Percentiles rank a stretch among this genome's conserved stretches.
Evolutionary conservation across 1,139 yeast genomes (phyloP).

Genomic region (Kodamaea plutei): DNA sequence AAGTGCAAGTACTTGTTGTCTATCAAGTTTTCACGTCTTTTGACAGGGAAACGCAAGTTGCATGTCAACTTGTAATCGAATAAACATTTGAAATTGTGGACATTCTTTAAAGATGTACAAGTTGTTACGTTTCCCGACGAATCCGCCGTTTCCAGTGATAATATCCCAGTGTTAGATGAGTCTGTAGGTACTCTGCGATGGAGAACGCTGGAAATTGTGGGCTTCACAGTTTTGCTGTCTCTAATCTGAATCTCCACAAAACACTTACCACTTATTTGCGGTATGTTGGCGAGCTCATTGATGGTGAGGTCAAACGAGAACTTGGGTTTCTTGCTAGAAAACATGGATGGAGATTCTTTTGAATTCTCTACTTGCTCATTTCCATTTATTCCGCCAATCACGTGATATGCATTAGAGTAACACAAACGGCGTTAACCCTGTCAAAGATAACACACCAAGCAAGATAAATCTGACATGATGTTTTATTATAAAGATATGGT

Average conservation of each 20-base stretch:
- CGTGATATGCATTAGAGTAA: no score
- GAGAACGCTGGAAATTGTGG: conserved; percentile 11
- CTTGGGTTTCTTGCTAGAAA: conserved; percentile 28
- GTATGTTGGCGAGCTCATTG: conserved; percentile 74
- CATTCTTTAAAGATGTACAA: conserved; percentile 31
- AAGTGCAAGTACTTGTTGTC: conserved; percentile 36
- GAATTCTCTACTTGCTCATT: no score
- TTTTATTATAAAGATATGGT: no score
- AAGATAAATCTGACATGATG: no score
- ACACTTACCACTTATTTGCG: conserved; percentile 70
- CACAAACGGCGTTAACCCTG: no score
- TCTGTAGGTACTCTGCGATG: conserved; percentile 8
- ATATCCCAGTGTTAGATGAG: conserved; percentile 1
- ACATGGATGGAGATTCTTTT: no score
- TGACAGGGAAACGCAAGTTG: conserved; percentile 37
- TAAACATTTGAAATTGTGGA: conserved; percentile 41
- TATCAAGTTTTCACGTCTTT: conserved; percentile 33
- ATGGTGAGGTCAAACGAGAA: conserved; percentile 60
- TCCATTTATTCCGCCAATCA: not conserved
- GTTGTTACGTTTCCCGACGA: conserved; percentile 29
- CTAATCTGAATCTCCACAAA: conserved; percentile 48
- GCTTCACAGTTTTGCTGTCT: conserved; percentile 19
- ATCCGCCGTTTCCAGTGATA: conserved; percentile 5
- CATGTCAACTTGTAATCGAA: conserved; percentile 38
- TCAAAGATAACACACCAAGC: conserved; percentile 1